These are phyloP conservation scores for Halenospora varia DNA, from an alignment of 495 filamentous ascomycete species.

Conservation along the genomic window DNA sequence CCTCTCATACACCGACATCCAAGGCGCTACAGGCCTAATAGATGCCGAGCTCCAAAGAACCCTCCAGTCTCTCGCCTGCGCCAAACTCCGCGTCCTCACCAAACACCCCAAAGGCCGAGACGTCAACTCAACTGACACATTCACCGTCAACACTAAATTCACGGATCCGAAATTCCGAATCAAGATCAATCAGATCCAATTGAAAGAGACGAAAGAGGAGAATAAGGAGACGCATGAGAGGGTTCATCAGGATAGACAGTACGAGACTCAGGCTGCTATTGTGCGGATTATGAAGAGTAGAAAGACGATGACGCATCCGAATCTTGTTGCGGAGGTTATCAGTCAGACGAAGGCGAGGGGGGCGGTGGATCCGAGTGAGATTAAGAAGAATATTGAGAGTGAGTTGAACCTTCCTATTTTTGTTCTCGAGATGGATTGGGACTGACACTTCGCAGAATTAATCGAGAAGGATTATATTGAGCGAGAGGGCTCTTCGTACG, in stretches of 20 bases:
- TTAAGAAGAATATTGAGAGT: conserved; percentile 97
- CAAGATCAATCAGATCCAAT: conserved; percentile 98
- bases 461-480: conserved; percentile 98
- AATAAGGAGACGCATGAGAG: conserved; percentile 90
- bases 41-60: conserved; percentile 81
- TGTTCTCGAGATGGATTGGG: not conserved
- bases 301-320: conserved; percentile 77
- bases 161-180: conserved; percentile 79
- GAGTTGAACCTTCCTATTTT: conserved; percentile 28
- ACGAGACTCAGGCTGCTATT: conserved; percentile 95
- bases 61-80: conserved; percentile 90
- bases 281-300: conserved; percentile 96
- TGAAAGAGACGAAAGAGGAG: conserved; percentile 80
- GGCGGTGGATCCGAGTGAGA: conserved; percentile 75
- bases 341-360: conserved; percentile 81
- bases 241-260: conserved; percentile 83
- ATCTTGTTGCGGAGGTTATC: conserved; percentile 84
- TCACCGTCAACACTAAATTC: conserved; percentile 74
- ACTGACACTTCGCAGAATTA: conserved; percentile 47
- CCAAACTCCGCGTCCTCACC: conserved; percentile 75
- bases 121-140: conserved; percentile 70
- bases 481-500: conserved; percentile 72
- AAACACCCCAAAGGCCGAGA: conserved; percentile 86
- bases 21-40: conserved; percentile 57
- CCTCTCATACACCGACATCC: conserved; percentile 66